phyloP scores from a whole-genome alignment of 2,329 filamentous ascomycete species.

The Sporothrix pseudoabietina region DNA sequence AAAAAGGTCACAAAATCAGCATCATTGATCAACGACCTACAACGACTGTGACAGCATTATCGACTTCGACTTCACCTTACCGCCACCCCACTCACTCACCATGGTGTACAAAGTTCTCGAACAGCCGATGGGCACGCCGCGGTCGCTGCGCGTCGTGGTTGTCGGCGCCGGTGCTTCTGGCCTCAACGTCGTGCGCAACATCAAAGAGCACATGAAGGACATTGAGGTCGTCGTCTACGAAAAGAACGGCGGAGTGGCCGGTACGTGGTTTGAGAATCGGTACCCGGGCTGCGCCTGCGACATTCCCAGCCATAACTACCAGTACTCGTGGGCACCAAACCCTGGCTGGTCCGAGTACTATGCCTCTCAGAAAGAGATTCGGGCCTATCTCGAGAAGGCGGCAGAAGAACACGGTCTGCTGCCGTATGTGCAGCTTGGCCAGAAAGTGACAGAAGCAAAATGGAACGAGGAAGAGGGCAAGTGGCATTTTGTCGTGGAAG shows the following conservation, averaged over 20 bases:
- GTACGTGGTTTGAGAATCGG: constrained; percentile 35
- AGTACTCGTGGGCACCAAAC: constrained; percentile 33
- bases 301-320: constrained; percentile 34
- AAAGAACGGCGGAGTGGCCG: constrained; percentile 31
- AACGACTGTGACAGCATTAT: not conserved
- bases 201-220: constrained; percentile 30
- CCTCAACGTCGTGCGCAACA: constrained; percentile 27
- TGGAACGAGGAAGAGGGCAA: constrained; percentile 32
- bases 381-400: constrained; percentile 26
- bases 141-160: constrained; percentile 42
- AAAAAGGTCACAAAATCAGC: not conserved
- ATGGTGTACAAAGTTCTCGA: constrained; percentile 28
- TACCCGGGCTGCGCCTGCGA: constrained; percentile 36
- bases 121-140: constrained; percentile 29
- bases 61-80: not conserved
- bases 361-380: constrained; percentile 30
- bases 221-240: constrained; percentile 34
- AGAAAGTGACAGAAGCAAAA: constrained; percentile 24
- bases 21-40: not conserved
- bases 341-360: constrained; percentile 33
- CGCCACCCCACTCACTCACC: not conserved
- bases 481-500: constrained; percentile 27
- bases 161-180: constrained; percentile 42
- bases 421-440: constrained; percentile 29
- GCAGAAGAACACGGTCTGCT: constrained; percentile 30